Evolutionary conservation across 2,329 filamentous ascomycete genomes (phyloP), one percentile per base, ranked within the genome.

Genomic region (Metarhizium sp.): DNA sequence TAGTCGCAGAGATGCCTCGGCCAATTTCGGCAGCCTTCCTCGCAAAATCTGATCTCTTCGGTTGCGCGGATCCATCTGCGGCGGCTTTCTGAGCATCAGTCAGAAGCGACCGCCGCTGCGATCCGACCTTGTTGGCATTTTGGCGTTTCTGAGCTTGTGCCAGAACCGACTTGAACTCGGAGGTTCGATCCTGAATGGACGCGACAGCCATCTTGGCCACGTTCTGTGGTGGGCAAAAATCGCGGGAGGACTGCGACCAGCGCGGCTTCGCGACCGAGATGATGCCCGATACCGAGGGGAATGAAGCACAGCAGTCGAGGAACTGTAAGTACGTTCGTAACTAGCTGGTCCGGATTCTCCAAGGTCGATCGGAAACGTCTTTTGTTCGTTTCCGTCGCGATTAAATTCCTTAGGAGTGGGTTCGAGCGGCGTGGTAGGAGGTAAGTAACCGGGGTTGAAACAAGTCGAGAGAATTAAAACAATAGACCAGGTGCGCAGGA

Each of bases 171-270:
- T 86, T 87, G 80, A 99, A 99, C 79, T 99, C 94, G 67, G 85
- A 81, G 56, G 94, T 99, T 67, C 94, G 90, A 76, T 99, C 94
- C 78, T 99, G 94, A 71, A 97, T 95, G 52, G 91, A 92, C 58
- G 79, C 70, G 67, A 84, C 78, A 56, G 82, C 81, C 83, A 86
- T 86, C 52, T 59, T 69, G 68, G 53, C 48, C 51, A 47, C 7
- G 36, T 34, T 38, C 49, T 59, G 32, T 13, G 6, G 3, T 13
- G 5, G 25, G 25, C 16, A 18, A 6, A 10, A 25, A 42, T 57
- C 38, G 50, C 30, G 30, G n/a, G 46, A n/a, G 10, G 60, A 66
- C 46, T 62, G 69, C 69, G 68, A 64, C 69, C 70, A 68, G 68
- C 70, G 68, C 68, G 62, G 61, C 50, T 65, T 65, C 55, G 58